Evolutionary conservation across 2,329 filamentous ascomycete genomes (phyloP), one percentile per base, ranked within the genome.

Genomic region (Penicillium concentricum): DNA sequence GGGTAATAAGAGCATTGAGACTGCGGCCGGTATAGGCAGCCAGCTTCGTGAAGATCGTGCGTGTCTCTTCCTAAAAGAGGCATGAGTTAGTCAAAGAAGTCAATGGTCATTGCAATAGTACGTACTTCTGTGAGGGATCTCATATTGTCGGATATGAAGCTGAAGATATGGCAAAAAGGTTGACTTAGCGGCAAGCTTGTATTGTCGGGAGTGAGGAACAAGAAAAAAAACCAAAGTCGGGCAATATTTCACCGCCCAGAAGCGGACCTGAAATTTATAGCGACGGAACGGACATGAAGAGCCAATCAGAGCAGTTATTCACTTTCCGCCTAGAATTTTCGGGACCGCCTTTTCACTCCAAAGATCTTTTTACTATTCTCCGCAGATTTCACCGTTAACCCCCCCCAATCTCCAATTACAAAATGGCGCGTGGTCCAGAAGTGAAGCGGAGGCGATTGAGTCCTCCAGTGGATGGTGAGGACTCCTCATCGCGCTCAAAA

Each of bases 31-130:
- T 94, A 81, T 97, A 99, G 75, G 92, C 90, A 57, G 94, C 94
- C 39, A 99, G 86, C 81, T 97, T 96, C 67, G 88, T 85, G 76
- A 97, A 95, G 68, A 97, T 86, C 1, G 89, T 90, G 74, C 90
- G 72, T 10, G 77, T 79, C 62, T 82, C 79, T 53, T 53, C 73
- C 48, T 51, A n/a, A 22, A 22, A 41, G 35, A 24, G 48, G 4
- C 5, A 42, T 41, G 26, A 2, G 37, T 51, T 30, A 51, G 48
- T 22, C 12, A 24, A n/a, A 32, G 18, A 13, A 32, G 4, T 8
- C 18, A 32, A 32, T 61, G 49, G 61, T 87, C 91, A 55, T 91
- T 94, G 64, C 6, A 96, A 85, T 51, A 88, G 85, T 28, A 54
- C 91, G 85, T 91, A 96, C 95, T 45, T 68, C 56, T 37, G 51